phyloP scores from a whole-genome alignment of 768 basidiomycete genomes.

The Paxillus ammoniavirescens region DNA sequence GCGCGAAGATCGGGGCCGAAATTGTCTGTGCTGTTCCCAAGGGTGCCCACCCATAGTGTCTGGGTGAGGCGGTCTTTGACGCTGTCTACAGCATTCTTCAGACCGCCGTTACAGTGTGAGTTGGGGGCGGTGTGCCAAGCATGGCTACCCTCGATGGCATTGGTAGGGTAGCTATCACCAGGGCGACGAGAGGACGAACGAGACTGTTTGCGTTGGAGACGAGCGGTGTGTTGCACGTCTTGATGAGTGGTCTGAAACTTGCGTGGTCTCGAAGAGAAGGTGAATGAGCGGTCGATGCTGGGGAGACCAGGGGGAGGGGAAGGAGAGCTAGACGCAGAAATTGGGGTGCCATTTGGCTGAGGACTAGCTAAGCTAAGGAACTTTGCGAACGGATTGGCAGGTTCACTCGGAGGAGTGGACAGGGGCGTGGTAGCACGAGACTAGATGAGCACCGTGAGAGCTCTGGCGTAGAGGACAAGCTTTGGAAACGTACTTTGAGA shows the following conservation, averaged over 20 bases:
- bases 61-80: slow-evolving; percentile 52
- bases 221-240: slow-evolving; percentile 36
- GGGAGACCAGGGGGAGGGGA: neutral
- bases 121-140: slow-evolving; percentile 57
- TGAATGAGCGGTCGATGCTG: slow-evolving; percentile 27
- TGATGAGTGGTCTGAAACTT: slow-evolving; percentile 52
- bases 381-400: slow-evolving; percentile 57
- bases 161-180: slow-evolving; percentile 31
- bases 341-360: slow-evolving; percentile 10
- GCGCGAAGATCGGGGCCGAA: slow-evolving; percentile 55
- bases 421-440: slow-evolving; percentile 43
- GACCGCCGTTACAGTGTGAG: slow-evolving; percentile 76
- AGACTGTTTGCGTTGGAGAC: slow-evolving; percentile 49
- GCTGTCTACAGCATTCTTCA: slow-evolving; percentile 79
- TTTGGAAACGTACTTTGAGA: slow-evolving; percentile 49
- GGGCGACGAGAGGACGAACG: slow-evolving; percentile 54
- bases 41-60: slow-evolving; percentile 67
- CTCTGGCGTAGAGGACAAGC: neutral
- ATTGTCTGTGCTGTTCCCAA: slow-evolving; percentile 68
- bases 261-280: slow-evolving; percentile 29
- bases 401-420: slow-evolving; percentile 45
- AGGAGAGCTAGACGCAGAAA: slow-evolving; percentile 7
- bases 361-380: slow-evolving; percentile 37
- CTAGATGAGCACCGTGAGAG: slow-evolving; percentile 10
- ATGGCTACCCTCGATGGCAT: slow-evolving; percentile 18